Evolutionary conservation across 2,329 filamentous ascomycete species (phyloP).

Genomic region (Pseudogymnoascus sp.): DNA sequence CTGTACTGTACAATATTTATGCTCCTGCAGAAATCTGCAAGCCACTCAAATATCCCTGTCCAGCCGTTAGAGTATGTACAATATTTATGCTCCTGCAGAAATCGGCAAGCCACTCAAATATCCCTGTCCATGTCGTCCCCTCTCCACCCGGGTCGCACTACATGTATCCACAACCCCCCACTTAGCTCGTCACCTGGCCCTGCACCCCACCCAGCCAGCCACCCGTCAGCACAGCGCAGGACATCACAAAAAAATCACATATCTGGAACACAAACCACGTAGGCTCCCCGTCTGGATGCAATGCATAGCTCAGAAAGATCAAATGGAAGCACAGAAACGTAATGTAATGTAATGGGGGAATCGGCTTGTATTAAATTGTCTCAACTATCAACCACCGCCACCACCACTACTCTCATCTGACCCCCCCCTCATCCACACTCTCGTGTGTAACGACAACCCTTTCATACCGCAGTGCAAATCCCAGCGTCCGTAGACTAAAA

Average conservation of each 20-base stretch:
- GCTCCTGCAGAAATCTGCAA: not conserved
- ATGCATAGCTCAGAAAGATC: not conserved
- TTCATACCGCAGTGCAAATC: not conserved
- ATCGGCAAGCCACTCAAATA: not conserved
- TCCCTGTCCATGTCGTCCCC: not conserved
- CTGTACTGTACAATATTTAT: too few species aligned
- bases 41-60: not conserved
- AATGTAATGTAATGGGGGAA: not conserved
- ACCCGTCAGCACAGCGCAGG: not conserved
- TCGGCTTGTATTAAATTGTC: not conserved
- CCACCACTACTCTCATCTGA: not conserved
- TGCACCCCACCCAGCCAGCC: too few species aligned
- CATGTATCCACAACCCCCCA: not conserved
- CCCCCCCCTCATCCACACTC: not conserved
- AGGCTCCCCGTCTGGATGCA: not conserved
- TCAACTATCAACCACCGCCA: not conserved
- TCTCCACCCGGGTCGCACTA: not conserved
- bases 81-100: not conserved
- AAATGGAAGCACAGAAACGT: not conserved
- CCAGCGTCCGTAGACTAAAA: constrained; percentile 2
- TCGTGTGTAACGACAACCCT: not conserved
- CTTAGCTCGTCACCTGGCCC: not conserved
- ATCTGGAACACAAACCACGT: not conserved
- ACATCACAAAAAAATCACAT: not conserved
- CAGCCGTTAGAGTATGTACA: not conserved